Conservation (phyloP, 2,329 filamentous ascomycete species). For the Xylariaceae sp. region DNA sequence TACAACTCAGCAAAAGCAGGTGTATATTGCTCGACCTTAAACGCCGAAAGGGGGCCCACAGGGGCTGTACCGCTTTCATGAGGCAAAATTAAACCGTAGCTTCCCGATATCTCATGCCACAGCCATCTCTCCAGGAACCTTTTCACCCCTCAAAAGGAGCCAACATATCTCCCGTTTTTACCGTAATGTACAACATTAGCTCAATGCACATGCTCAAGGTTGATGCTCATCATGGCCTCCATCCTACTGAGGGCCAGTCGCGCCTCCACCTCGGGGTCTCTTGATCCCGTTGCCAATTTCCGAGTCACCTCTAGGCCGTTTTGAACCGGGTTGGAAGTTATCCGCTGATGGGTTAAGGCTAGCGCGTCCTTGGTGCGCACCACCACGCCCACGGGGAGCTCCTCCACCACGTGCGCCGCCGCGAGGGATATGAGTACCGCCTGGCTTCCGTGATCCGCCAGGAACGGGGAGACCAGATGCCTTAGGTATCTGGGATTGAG, state of each 20-base stretch:
- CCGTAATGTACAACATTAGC: constrained; percentile 14
- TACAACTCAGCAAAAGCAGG: neutral
- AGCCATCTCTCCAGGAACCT: neutral
- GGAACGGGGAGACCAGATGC: constrained; percentile 36
- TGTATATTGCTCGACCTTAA: constrained; percentile 16
- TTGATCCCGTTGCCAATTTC: constrained; percentile 37
- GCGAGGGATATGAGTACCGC: constrained; percentile 25
- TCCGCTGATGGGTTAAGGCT: constrained; percentile 46
- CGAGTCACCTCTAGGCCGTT: constrained; percentile 48
- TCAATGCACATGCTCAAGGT: constrained; percentile 2
- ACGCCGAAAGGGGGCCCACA: constrained; percentile 7
- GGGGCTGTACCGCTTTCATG: constrained; percentile 2
- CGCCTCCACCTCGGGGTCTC: constrained; percentile 34
- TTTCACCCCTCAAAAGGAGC: constrained; percentile 4
- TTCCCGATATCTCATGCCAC: neutral
- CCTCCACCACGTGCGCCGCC: constrained; percentile 32
- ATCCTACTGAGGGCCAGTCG: constrained; percentile 17
- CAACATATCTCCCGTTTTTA: neutral
- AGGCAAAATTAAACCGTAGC: neutral
- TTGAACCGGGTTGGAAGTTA: constrained; percentile 51
- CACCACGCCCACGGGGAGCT: constrained; percentile 36
- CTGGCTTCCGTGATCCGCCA: constrained; percentile 33
- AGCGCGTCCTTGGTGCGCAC: constrained; percentile 32
- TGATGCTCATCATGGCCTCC: no score
- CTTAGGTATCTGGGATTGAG: constrained; percentile 32